A percentile compares a stretch with the other conserved stretches of the same genome.
Evolutionary conservation across 2,329 filamentous ascomycete species (phyloP).

Genomic region (Botrytis squamosa): DNA sequence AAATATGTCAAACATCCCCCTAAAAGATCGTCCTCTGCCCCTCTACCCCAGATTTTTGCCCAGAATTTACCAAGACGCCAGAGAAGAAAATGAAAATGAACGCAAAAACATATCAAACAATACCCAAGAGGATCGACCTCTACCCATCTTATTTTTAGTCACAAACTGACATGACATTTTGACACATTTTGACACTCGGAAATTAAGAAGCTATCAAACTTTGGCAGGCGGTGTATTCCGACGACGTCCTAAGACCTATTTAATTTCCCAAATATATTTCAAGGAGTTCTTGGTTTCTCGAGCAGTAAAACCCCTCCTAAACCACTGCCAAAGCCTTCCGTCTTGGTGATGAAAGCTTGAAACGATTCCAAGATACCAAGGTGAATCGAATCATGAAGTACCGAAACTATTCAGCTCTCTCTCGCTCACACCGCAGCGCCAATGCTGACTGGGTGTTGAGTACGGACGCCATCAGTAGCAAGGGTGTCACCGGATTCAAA

Average conservation of each 20-base stretch:
- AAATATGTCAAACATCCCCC: too few species aligned
- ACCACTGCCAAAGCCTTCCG: slow-evolving; percentile 1
- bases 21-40: neutral
- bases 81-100: neutral
- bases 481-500: slow-evolving; percentile 7
- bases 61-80: neutral
- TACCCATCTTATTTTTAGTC: neutral
- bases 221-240: slow-evolving; percentile 5
- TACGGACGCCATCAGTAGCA: neutral
- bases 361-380: slow-evolving; percentile 7
- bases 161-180: neutral
- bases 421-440: slow-evolving; percentile 4
- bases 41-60: slow-evolving; percentile 8
- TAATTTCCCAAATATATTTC: neutral
- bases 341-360: slow-evolving; percentile 2
- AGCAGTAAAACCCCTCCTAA: neutral
- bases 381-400: slow-evolving; percentile 1
- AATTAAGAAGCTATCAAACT: neutral
- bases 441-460: slow-evolving; percentile 7
- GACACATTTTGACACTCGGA: neutral
- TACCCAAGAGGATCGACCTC: neutral
- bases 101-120: neutral
- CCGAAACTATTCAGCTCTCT: slow-evolving; percentile 9
- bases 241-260: neutral
- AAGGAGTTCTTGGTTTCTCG: neutral